Conservation (phyloP, 2,329 filamentous ascomycete genomes). For the Talaromyces islandicus region DNA sequence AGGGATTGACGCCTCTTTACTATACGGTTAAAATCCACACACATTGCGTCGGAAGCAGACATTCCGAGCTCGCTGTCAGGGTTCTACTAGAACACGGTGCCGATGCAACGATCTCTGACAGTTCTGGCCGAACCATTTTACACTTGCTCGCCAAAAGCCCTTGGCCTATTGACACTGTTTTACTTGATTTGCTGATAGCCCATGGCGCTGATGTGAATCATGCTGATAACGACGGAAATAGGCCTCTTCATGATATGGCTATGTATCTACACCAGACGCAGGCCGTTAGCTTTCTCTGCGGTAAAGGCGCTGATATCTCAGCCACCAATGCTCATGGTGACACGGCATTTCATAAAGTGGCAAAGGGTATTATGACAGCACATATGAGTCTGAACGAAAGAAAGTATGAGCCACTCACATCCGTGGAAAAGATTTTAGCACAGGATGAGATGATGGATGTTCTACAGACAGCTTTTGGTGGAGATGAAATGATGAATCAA, state of each 20-base stretch:
- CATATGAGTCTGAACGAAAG: not conserved
- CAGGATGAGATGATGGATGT: slow-evolving; percentile 3
- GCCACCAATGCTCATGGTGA: slow-evolving; percentile 15
- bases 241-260: slow-evolving; percentile 17
- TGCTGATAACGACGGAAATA: slow-evolving; percentile 16
- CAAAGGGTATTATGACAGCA: slow-evolving; percentile 5
- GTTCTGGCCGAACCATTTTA: not conserved
- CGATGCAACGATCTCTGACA: not conserved
- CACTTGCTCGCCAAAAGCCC: not conserved
- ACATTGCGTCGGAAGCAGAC: slow-evolving; percentile 3
- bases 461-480: slow-evolving; percentile 6
- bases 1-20: slow-evolving; percentile 15
- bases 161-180: not conserved
- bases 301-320: slow-evolving; percentile 14
- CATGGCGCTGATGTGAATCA: slow-evolving; percentile 16
- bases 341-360: slow-evolving; percentile 17
- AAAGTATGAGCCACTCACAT: not conserved
- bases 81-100: not conserved
- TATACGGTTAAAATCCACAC: slow-evolving; percentile 11
- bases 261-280: slow-evolving; percentile 16
- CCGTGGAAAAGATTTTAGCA: not conserved
- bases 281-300: slow-evolving; percentile 2
- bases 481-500: slow-evolving; percentile 14
- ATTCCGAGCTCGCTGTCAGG: slow-evolving; percentile 8
- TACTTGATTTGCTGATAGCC: slow-evolving; percentile 13